These are phyloP conservation scores for Brettanomyces nanus DNA, from an alignment of 805 yeast genomes.

Conservation along the genomic window DNA sequence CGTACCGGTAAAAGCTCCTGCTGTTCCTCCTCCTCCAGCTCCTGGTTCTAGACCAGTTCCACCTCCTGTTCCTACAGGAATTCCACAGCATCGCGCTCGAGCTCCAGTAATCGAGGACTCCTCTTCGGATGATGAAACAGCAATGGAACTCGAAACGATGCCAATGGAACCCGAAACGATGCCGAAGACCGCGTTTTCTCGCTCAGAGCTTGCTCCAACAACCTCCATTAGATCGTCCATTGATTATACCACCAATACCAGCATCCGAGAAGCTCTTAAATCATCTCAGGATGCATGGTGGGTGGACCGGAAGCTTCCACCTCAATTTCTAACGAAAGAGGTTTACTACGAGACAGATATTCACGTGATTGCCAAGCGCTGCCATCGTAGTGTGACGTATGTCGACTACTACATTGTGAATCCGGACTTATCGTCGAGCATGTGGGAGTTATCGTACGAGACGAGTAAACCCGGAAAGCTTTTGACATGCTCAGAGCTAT, in stretches of 20 bases:
- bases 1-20: too few species aligned
- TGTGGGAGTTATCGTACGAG: constrained; percentile 52
- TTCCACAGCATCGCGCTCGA: too few species aligned
- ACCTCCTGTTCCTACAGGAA: not conserved
- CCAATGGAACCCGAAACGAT: too few species aligned
- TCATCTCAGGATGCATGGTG: constrained; percentile 47
- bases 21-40: constrained; percentile 9
- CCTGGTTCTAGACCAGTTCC: constrained; percentile 10
- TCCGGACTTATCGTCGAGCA: constrained; percentile 62
- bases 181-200: too few species aligned
- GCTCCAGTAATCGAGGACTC: too few species aligned
- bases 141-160: too few species aligned
- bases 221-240: constrained; percentile 19
- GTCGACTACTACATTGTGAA: constrained; percentile 67
- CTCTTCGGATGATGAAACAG: too few species aligned
- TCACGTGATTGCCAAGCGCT: constrained; percentile 45
- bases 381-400: constrained; percentile 37
- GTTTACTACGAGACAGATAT: constrained; percentile 61
- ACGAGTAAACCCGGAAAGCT: constrained; percentile 44
- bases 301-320: constrained; percentile 52
- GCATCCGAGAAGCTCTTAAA: not conserved
- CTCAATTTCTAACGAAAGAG: constrained; percentile 35
- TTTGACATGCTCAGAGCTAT: constrained; percentile 29
- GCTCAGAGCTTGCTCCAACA: too few species aligned
- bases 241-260: not conserved